Evolutionary conservation across 2,329 filamentous ascomycete species (phyloP), one percentile per base, ranked within the genome.

Genomic region (Zymoseptoria crescenta): DNA sequence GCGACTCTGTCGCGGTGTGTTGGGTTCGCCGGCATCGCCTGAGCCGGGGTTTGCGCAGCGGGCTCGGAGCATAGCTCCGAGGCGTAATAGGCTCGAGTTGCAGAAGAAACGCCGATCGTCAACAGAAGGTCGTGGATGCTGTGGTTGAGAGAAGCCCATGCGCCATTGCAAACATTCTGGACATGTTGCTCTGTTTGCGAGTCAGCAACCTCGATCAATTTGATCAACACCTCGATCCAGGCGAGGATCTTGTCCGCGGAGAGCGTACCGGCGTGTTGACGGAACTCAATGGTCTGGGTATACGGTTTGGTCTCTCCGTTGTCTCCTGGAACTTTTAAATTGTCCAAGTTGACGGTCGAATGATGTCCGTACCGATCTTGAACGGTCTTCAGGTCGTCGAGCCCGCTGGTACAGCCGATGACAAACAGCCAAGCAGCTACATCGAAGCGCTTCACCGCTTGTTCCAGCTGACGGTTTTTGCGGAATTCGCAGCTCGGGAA

Each of bases 151-250:
- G 45, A 28, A 6, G 41, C n/a, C 57, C 55, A 64, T n/a, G 48
- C 30, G 24, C 45, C 29, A 8, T 55, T 54, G 30, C 59, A 61
- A 21, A 60, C 30, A 4, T 52, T 24, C 2, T 20, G 24, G 19
- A 59, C 50, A 3, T 55, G 30, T 5, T 50, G 54, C 21, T 56
- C 9, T 19, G 21, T 28, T n/a, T 56, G 57, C n/a, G 57, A 21
- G 49, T 64, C 56, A 10, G 60, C 57, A 57, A 55, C 59, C 1
- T 35, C 21, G 10, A 62, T 41, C 3, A 65, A 13, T 13, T 49
- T 24, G 4, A 59, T 8, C 8, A 66, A 52, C 10, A 72, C 57
- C 27, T 63, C 62, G 20, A 70, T 58, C 70, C 70, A 73, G 21
- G 70, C 62, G 4, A 66, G 55, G 13, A 70, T 59, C 20, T 68